These are phyloP conservation scores for Xylariaceae sp. DNA, from an alignment of 2,329 filamentous ascomycete species.

Conservation along the genomic window DNA sequence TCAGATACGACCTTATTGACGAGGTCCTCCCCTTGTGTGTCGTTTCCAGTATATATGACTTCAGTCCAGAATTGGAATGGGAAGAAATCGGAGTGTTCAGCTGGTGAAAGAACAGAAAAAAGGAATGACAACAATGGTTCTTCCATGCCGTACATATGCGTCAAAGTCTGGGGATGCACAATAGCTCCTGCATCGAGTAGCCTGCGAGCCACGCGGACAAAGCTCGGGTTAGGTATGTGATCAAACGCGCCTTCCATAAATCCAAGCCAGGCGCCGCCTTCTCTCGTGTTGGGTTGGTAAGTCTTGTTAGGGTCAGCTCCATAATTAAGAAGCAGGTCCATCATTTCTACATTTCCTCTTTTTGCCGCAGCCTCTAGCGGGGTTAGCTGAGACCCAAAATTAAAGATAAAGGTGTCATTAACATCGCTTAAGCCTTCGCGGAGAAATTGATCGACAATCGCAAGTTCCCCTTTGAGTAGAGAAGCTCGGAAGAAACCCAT, in stretches of 20 bases:
- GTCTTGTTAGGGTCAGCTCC: constrained; percentile 7
- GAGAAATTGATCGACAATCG: not conserved
- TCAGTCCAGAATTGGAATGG: not conserved
- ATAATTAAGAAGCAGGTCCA: constrained; percentile 2
- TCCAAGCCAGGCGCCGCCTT: too few relatives aligned
- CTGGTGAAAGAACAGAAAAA: not conserved
- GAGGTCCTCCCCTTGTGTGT: not conserved
- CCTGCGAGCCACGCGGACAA: not conserved
- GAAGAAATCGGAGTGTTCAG: constrained; percentile 2
- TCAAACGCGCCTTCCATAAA: too few relatives aligned
- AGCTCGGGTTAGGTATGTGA: too few relatives aligned
- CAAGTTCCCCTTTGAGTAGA: not conserved
- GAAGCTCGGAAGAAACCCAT: not conserved
- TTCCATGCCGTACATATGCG: not conserved
- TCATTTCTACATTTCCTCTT: not conserved
- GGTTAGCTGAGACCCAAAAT: not conserved
- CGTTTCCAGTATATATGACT: not conserved
- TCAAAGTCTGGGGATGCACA: not conserved
- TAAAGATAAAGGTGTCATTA: not conserved
- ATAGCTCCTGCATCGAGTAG: not conserved
- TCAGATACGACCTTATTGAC: not conserved
- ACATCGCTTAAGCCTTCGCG: not conserved
- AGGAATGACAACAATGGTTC: not conserved
- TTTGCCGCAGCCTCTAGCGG: not conserved
- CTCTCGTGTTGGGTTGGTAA: not conserved